A percentile compares a stretch with the other conserved stretches of the same genome.
These are phyloP conservation scores for Parascedosporium putredinis DNA, from an alignment of 2,329 filamentous ascomycete genomes.

Conservation along the genomic window DNA sequence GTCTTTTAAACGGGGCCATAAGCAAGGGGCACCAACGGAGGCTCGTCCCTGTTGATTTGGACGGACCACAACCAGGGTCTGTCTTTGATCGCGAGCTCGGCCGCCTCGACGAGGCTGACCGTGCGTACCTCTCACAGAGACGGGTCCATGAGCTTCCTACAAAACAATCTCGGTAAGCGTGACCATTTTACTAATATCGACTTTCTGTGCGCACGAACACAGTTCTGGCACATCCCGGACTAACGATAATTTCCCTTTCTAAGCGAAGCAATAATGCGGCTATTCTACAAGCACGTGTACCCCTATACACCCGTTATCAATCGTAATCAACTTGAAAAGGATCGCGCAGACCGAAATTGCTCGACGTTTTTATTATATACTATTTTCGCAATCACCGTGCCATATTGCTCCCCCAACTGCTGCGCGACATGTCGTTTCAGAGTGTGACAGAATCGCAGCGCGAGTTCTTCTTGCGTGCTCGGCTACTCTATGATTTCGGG, in stretches of 20 bases:
- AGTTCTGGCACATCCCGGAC: too few species aligned
- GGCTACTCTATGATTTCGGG: conserved; percentile 5
- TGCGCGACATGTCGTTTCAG: neutral
- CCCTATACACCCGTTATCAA: conserved; percentile 5
- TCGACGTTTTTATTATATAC: conserved; percentile 1
- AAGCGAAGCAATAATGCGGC: neutral
- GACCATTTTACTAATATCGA: neutral
- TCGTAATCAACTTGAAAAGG: neutral
- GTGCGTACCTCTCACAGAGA: neutral
- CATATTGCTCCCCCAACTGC: neutral
- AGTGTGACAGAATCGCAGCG: neutral
- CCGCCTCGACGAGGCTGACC: conserved; percentile 1
- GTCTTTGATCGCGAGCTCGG: conserved; percentile 1
- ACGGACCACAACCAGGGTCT: neutral
- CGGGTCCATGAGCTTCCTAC: neutral
- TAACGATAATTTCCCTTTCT: too few species aligned
- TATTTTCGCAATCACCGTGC: conserved; percentile 5
- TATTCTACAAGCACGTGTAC: conserved; percentile 3
- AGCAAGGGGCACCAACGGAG: neutral
- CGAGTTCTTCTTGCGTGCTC: conserved; percentile 4
- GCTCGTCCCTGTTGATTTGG: conserved; percentile 1
- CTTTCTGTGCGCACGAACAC: too few species aligned
- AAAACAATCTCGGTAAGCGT: neutral
- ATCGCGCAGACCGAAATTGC: neutral
- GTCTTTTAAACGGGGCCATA: neutral